Base-by-base conservation (phyloP, 495 filamentous ascomycete genomes). In the Clohesyomyces aquaticus region DNA sequence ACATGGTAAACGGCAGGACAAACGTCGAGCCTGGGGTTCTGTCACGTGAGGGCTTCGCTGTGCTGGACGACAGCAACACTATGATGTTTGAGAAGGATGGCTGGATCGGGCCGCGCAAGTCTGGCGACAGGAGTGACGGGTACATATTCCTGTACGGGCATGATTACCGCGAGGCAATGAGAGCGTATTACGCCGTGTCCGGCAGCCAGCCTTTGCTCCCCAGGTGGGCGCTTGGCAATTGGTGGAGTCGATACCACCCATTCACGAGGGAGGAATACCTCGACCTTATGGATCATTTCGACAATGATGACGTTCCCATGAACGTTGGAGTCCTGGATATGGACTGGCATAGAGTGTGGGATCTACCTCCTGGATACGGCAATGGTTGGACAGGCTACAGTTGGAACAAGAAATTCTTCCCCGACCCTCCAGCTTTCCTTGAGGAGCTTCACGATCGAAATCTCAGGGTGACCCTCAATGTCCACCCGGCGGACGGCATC, bases 241-340 rank as follows among this genome's bases (percentile, higher is more conserved):
- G 84, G 84, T 87, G 83, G 83, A 83, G 80, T 25, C 76, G 84
- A 11, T 87, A 85, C 67, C 78, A 86, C 66, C 75, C 74, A 1
- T 87, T 84, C 65, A 67, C 68, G 1, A 73, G 71, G 6, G 62
- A 76, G 16, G 83, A 85, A 64, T 85, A 84, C 68, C 46, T 84
- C 2, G 68, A 69, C 3, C 71, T 87, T 22, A 78, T 86, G 76
- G 77, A 81, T 61, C 70, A 72, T 22, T 85, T 86, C 60, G 57
- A 69, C 28, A 41, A 65, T 14, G 71, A 80, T 22, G 69, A 71
- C 0, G 79, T 86, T n/a, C 84, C 84, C 0, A 66, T 87, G 28
- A 78, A 71, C 22, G 83, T 84, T 6, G 81, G 75, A 11, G 82
- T 85, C 0, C 55, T 87, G 9, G 84, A 87, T 63, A 85, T 87